These are phyloP conservation scores for Strigomonas culicis DNA, from an alignment of 208 protist genomes.

Conservation along the genomic window DNA sequence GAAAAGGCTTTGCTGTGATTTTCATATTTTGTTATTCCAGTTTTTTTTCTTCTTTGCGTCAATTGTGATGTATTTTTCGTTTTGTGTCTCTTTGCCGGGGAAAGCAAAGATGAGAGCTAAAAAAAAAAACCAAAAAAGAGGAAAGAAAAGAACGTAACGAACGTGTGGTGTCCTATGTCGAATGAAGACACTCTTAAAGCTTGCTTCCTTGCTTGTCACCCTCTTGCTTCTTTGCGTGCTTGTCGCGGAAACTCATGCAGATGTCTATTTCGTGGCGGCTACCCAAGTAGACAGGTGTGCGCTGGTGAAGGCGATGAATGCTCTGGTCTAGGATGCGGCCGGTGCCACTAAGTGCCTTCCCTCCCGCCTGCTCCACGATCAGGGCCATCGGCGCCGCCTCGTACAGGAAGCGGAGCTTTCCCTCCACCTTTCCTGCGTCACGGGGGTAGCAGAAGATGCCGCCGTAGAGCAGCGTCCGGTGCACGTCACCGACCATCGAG, in stretches of 20 bases:
- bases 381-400: conserved; percentile 95
- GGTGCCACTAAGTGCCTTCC: conserved; percentile 77
- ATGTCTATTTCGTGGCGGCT: conserved; percentile 83
- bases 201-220: no score
- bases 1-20: conserved; percentile 5
- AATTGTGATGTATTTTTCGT: background rate
- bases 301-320: conserved; percentile 89
- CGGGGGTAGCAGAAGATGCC: conserved; percentile 98
- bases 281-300: conserved; percentile 91
- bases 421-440: conserved; percentile 88
- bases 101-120: conserved; percentile 9
- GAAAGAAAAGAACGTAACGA: no score
- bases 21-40: conserved; percentile 7
- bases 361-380: conserved; percentile 90
- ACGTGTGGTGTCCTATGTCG: no score
- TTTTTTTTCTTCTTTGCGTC: conserved; percentile 16
- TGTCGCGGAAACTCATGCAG: conserved; percentile 72
- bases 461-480: conserved; percentile 97
- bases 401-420: conserved; percentile 97
- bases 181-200: no score
- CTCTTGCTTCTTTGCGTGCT: background rate
- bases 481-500: conserved; percentile 97
- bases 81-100: no score
- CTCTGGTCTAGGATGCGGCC: conserved; percentile 81
- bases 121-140: conserved; percentile 3